A percentile compares a stretch with the other conserved stretches of the same genome.
phyloP scores from a whole-genome alignment of 495 filamentous ascomycete genomes.

The Penicillium antarcticum region DNA sequence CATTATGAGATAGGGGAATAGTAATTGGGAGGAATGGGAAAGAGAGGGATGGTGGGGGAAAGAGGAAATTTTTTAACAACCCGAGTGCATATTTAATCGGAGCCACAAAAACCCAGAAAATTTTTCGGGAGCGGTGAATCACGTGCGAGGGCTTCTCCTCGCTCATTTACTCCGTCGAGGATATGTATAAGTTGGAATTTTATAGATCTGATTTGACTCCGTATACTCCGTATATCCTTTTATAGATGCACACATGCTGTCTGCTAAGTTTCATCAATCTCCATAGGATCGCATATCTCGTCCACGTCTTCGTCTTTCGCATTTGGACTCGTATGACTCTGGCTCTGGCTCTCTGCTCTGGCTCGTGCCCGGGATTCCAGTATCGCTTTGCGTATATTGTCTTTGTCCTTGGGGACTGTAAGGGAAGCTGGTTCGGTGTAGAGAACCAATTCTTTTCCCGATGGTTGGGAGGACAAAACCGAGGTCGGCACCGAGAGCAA shows the following conservation, averaged over 20 bases:
- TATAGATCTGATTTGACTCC: too few species aligned
- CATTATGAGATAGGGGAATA: constrained; percentile 25
- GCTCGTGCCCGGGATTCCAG: constrained; percentile 73
- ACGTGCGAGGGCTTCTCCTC: constrained; percentile 16
- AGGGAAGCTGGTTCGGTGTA: constrained; percentile 75
- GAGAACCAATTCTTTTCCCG: constrained; percentile 66
- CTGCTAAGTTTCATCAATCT: too few species aligned
- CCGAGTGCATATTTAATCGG: constrained; percentile 15
- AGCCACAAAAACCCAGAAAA: constrained; percentile 29
- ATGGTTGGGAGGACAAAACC: constrained; percentile 48
- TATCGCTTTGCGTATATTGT: constrained; percentile 82
- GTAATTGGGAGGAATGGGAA: constrained; percentile 21
- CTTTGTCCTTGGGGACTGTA: constrained; percentile 66
- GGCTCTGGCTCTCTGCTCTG: constrained; percentile 14
- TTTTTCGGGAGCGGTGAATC: constrained; percentile 26
- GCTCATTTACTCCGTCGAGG: too few species aligned
- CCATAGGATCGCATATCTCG: too few species aligned
- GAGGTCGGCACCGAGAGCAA: constrained; percentile 68
- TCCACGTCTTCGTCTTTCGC: too few species aligned
- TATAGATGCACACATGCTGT: too few species aligned
- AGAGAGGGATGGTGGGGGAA: constrained; percentile 15
- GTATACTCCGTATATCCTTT: too few species aligned
- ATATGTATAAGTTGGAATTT: too few species aligned
- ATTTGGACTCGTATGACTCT: background rate
- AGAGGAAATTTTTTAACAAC: constrained; percentile 32